phyloP scores from a whole-genome alignment of 2,329 filamentous ascomycete genomes.

The Lithohypha guttulata region DNA sequence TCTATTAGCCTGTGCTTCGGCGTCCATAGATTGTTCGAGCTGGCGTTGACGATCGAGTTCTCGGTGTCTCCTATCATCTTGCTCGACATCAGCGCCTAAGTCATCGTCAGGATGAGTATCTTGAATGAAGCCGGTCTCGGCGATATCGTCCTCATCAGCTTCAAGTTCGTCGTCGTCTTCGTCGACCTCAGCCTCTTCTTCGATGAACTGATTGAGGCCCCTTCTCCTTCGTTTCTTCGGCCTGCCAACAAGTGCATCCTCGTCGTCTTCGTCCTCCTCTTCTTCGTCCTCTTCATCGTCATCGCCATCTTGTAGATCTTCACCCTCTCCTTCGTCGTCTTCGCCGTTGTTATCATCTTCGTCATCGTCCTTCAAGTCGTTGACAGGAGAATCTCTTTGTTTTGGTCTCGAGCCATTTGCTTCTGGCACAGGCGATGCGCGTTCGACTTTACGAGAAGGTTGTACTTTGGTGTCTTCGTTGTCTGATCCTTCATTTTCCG shows the following conservation, averaged over 20 bases:
- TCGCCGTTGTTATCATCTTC: constrained; percentile 30
- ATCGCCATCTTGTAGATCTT: constrained; percentile 41
- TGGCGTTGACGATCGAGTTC: constrained; percentile 90
- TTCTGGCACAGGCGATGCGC: constrained; percentile 9
- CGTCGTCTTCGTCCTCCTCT: constrained; percentile 34
- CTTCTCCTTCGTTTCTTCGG: constrained; percentile 68
- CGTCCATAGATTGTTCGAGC: constrained; percentile 75
- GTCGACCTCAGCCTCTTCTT: constrained; percentile 96
- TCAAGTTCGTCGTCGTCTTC: constrained; percentile 79
- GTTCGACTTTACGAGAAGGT: constrained; percentile 13
- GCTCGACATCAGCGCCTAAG: constrained; percentile 58
- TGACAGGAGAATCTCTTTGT: constrained; percentile 26
- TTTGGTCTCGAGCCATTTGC: constrained; percentile 8
- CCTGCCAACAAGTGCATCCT: constrained; percentile 42
- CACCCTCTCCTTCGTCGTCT: constrained; percentile 30
- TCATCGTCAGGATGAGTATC: constrained; percentile 90
- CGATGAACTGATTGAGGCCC: constrained; percentile 76
- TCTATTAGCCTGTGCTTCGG: constrained; percentile 82
- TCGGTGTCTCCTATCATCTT: constrained; percentile 84
- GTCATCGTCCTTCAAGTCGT: constrained; percentile 38
- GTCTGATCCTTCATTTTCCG: constrained; percentile 44
- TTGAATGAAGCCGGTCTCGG: constrained; percentile 74
- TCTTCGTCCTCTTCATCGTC: constrained; percentile 50
- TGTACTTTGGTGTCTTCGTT: constrained; percentile 23
- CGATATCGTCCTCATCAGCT: constrained; percentile 80